A percentile compares a stretch with the other conserved stretches of the same genome.
phyloP scores from a whole-genome alignment of 495 filamentous ascomycete species.

The Mytilinidion resinicola region DNA sequence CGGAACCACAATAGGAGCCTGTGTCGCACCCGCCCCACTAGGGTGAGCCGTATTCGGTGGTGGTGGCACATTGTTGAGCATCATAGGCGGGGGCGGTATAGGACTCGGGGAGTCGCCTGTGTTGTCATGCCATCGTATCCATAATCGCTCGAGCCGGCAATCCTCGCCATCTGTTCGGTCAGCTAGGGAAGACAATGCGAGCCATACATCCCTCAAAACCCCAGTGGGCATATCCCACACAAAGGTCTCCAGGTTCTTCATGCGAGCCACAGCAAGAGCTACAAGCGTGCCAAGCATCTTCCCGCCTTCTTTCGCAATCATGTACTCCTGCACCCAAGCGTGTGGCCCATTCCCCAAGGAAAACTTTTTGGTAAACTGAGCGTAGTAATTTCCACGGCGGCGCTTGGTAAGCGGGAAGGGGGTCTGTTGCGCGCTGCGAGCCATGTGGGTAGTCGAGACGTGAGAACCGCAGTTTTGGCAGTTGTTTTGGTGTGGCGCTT shows the following conservation, averaged over 20 bases:
- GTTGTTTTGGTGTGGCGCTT: conserved; percentile 34
- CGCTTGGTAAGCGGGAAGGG: conserved; percentile 25
- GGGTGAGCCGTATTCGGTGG: conserved; percentile 21
- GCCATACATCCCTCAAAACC: conserved; percentile 78
- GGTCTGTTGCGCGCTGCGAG: conserved; percentile 7
- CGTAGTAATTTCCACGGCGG: conserved; percentile 70
- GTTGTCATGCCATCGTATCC: conserved; percentile 90
- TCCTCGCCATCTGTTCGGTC: conserved; percentile 53
- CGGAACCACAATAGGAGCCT: conserved; percentile 18
- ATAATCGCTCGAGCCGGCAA: conserved; percentile 69
- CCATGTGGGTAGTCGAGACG: conserved; percentile 23
- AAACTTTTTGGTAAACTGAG: conserved; percentile 81
- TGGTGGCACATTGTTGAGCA: conserved; percentile 31
- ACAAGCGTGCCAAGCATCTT: conserved; percentile 92
- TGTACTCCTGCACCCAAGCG: conserved; percentile 81
- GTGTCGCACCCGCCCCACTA: conserved; percentile 16
- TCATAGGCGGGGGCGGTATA: conserved; percentile 28
- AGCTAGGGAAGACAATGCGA: conserved; percentile 69
- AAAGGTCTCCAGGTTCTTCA: conserved; percentile 86
- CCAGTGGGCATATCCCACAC: conserved; percentile 97
- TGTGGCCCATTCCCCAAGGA: conserved; percentile 81
- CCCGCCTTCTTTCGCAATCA: conserved; percentile 79
- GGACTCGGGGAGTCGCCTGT: conserved; percentile 38
- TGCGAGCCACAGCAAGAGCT: conserved; percentile 75
- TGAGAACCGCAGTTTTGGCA: conserved; percentile 23